Base-by-base conservation (phyloP, 2,329 filamentous ascomycete species). In the Pestalotiopsis sp. region DNA sequence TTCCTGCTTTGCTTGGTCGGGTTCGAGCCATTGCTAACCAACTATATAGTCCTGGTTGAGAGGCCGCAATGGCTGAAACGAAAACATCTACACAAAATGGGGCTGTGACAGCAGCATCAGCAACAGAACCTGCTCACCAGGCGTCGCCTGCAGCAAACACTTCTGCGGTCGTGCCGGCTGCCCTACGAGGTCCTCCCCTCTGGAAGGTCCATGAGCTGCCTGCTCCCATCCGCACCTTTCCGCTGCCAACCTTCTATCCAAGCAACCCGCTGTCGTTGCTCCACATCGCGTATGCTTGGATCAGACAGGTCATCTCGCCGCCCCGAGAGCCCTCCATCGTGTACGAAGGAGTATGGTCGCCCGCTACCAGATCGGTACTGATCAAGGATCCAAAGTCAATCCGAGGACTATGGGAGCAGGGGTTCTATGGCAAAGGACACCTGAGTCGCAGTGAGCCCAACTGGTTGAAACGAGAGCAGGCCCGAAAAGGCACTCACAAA, bases 391-490 rank as follows among this genome's bases (percentile, higher is more conserved):
- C 90, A 31, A 85, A 86, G 67, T 91, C 93, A 3, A 91, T 97
- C 71, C 87, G 92, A 67, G 93, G 91, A 1, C 81, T 99, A 27
- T 99, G 97, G 96, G 93, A 97, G 80, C 93, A 97, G 82, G 96
- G 96, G 4, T 99, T 99, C 81, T 99, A 95, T 80, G 97, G 97
- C 62, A 98, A 98, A 80, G 96, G 96, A 59, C 95, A 86, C 74
- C 84, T 98, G 69, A 98, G 95, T 82, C 90, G 97, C 75, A 98
- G 95, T 84, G 95, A 99, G 79, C 95, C 95, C 3, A 96, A 91
- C 73, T 99, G 96, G 96, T 80, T 97, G 64, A 92, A 93, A 72
- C 87, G 92, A 71, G 94, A 97, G 80, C 92, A 93, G 79, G 90
- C 91, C 36, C 88, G 91, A 64, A 86, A 86, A 69, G 92, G 92